Evolutionary conservation across 140 eudicot species (phyloP), one percentile per base, ranked within the genome.

Genomic region (Ambrosia hybrid): DNA sequence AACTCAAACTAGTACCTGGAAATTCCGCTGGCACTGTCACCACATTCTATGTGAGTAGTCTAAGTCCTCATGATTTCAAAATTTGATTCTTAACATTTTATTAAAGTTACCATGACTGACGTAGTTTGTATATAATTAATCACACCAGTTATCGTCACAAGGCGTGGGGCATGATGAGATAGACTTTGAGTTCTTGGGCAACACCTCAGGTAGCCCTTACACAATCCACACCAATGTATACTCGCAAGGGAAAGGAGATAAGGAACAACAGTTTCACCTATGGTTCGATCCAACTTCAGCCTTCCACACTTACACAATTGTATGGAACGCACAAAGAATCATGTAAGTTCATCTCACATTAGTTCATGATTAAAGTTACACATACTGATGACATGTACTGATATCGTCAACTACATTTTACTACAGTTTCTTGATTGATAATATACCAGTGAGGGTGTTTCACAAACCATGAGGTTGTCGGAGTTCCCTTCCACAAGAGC

Each of bases 191-290:
- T 84, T 84, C 64, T 41, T 84, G 48, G 89, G 89, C 2, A 84
- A 84, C 33, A 61, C 79, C 8, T 55, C 84, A 9, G 85, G 85
- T 0, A 34, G 74, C 16, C 85, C 88, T 9, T 84, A 80, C 38
- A 84, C 83, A 1, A 43, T 83, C 39, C 88, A 82, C 67, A 82
- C 86, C 9, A 82, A 82, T 65, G 80, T 78, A 3, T 82, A 55
- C 36, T 12, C 78, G 8, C 81, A 79, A 76, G 84, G 87, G 9
- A 65, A 67, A 73, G 86, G 83, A 5, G 36, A 78, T 43, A 69
- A 57, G 14, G 60, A 55, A 55, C 60, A 55, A 21, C 30, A 21
- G 30, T 21, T 21, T 21, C 30, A 21, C 30, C 30, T 21, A 21
- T 21, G 30, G 30, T 82, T 82, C 55, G 87, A 83, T 41, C 86